A percentile compares a stretch with the other conserved stretches of the same genome.
These are phyloP conservation scores for Dothideomycetidae sp. DNA, from an alignment of 2,329 filamentous ascomycete species.

Conservation along the genomic window DNA sequence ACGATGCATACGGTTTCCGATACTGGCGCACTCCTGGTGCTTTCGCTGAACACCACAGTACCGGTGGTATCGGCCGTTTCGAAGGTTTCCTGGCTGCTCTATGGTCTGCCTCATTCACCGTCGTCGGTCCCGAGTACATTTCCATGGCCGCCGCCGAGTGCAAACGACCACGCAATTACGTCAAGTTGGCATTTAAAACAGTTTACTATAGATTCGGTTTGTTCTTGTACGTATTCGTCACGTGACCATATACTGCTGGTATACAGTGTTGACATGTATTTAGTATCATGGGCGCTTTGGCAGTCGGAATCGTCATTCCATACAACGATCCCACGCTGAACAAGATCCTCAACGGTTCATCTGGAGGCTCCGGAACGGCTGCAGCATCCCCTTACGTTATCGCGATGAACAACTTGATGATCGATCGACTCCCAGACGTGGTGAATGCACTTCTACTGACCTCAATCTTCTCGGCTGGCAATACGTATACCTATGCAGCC, in stretches of 20 bases:
- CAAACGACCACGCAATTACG: constrained; percentile 30
- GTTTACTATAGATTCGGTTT: constrained; percentile 33
- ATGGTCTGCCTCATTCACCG: constrained; percentile 30
- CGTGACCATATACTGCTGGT: too few species aligned
- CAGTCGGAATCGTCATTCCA: constrained; percentile 28
- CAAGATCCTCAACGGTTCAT: constrained; percentile 15
- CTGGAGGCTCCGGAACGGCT: constrained; percentile 13
- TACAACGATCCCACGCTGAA: constrained; percentile 19
- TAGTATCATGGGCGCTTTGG: constrained; percentile 32
- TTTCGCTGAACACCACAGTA: constrained; percentile 19
- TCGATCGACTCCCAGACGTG: constrained; percentile 29
- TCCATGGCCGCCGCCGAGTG: constrained; percentile 36
- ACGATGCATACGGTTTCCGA: constrained; percentile 30
- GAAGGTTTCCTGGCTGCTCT: constrained; percentile 24
- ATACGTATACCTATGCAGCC: constrained; percentile 42
- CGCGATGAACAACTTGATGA: constrained; percentile 31
- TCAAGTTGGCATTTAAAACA: constrained; percentile 36
- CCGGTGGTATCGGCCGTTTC: constrained; percentile 20
- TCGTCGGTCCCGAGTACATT: constrained; percentile 35
- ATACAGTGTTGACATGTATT: too few species aligned
- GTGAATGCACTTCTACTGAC: constrained; percentile 30
- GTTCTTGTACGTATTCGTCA: too few species aligned
- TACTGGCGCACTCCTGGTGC: constrained; percentile 21
- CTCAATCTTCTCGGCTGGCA: constrained; percentile 42
- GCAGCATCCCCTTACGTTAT: constrained; percentile 26